Percentiles rank a stretch among this genome's conserved stretches.
Conservation (phyloP, 2,329 filamentous ascomycete species). For the Leptographium flavum region DNA sequence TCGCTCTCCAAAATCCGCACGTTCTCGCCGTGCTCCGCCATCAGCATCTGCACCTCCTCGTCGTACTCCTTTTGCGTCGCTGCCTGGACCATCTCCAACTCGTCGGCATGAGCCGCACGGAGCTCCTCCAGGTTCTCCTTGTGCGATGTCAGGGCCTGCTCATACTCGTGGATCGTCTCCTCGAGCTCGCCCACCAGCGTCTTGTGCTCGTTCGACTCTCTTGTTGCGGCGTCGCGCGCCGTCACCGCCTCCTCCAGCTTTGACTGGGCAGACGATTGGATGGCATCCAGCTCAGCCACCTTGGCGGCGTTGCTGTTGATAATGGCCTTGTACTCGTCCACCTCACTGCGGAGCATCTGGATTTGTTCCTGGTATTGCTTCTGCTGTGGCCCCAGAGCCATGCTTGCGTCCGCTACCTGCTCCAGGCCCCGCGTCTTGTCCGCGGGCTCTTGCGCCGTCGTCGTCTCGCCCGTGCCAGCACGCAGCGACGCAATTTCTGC, state of each 20-base stretch:
- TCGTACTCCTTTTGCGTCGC: constrained; percentile 41
- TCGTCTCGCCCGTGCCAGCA: constrained; percentile 27
- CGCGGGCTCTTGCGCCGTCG: constrained; percentile 25
- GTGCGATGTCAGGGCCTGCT: constrained; percentile 39
- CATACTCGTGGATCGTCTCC: constrained; percentile 44
- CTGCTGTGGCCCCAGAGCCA: too few relatives aligned
- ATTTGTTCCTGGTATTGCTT: constrained; percentile 44
- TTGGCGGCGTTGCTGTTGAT: constrained; percentile 55
- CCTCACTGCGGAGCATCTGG: constrained; percentile 51
- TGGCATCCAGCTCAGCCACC: constrained; percentile 60
- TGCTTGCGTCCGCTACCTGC: constrained; percentile 46
- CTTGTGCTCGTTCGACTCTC: constrained; percentile 30
- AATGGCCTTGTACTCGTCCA: constrained; percentile 67
- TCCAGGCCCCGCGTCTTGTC: constrained; percentile 52
- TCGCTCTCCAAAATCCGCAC: constrained; percentile 44
- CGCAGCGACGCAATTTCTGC: constrained; percentile 58
- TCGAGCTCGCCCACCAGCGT: constrained; percentile 38
- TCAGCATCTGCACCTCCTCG: constrained; percentile 41
- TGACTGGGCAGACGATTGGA: constrained; percentile 49
- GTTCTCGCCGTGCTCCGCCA: constrained; percentile 44
- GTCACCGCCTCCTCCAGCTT: constrained; percentile 49
- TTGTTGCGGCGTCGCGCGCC: constrained; percentile 36
- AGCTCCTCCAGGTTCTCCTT: constrained; percentile 36
- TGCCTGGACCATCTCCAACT: constrained; percentile 32
- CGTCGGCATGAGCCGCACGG: constrained; percentile 33